Evolutionary conservation across 2,329 filamentous ascomycete genomes (phyloP).

Genomic region (Penicillium palitans): DNA sequence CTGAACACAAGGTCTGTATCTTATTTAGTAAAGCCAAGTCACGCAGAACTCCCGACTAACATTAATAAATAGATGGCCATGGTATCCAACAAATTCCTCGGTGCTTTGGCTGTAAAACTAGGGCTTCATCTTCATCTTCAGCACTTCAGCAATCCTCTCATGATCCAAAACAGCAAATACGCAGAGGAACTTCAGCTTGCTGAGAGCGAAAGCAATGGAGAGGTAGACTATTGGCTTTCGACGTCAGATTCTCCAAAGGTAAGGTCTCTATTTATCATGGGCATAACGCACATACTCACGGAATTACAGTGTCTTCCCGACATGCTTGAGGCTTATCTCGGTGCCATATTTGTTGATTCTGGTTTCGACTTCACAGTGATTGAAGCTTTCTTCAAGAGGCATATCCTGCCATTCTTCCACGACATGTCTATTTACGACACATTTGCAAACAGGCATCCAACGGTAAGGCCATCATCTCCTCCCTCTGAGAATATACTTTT

Average conservation of each 20-base stretch:
- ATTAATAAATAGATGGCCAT: constrained; percentile 72
- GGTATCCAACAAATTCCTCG: constrained; percentile 93
- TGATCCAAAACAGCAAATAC: constrained; percentile 53
- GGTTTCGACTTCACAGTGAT: constrained; percentile 74
- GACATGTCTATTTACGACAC: constrained; percentile 87
- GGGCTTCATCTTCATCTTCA: constrained; percentile 74
- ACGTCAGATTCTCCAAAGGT: constrained; percentile 48
- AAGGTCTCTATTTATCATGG: neutral
- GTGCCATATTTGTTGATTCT: constrained; percentile 88
- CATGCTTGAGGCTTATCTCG: constrained; percentile 83
- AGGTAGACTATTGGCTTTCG: constrained; percentile 46
- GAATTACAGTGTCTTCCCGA: constrained; percentile 65
- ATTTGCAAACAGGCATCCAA: constrained; percentile 83
- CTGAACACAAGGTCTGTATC: constrained; percentile 74
- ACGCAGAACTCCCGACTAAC: constrained; percentile 6
- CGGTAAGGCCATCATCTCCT: constrained; percentile 41
- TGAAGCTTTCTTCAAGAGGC: constrained; percentile 71
- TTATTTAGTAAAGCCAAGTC: neutral
- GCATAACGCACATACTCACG: constrained; percentile 3
- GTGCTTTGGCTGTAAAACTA: constrained; percentile 74
- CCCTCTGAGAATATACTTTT: neutral
- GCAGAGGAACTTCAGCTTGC: constrained; percentile 39
- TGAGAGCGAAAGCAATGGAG: constrained; percentile 32
- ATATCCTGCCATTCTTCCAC: constrained; percentile 75
- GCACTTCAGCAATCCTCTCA: constrained; percentile 41